These are phyloP conservation scores for Diaporthe batatas DNA, from an alignment of 2,329 filamentous ascomycete species.

Conservation along the genomic window DNA sequence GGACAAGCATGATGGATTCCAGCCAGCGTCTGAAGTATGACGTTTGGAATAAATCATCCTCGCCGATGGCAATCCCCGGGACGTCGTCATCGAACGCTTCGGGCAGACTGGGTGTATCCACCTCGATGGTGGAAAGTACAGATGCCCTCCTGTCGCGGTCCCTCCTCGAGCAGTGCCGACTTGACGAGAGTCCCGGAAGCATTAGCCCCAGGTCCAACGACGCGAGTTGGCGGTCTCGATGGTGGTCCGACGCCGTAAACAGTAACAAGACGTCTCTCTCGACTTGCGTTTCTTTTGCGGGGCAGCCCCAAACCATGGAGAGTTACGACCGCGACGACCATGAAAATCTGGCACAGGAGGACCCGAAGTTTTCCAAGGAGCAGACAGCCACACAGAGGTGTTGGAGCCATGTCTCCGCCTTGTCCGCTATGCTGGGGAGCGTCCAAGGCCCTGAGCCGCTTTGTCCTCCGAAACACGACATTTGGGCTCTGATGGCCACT, in stretches of 20 bases:
- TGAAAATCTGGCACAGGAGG: not conserved
- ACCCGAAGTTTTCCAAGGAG: not conserved
- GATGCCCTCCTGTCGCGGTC: slow-evolving; percentile 36
- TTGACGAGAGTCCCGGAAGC: slow-evolving; percentile 10
- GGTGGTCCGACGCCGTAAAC: slow-evolving; percentile 15
- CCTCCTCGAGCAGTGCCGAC: slow-evolving; percentile 37
- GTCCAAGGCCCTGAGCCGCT: not conserved
- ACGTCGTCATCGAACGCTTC: not conserved
- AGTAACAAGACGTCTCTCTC: slow-evolving; percentile 30
- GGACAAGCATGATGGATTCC: not conserved
- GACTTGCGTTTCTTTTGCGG: not conserved
- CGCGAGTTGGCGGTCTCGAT: slow-evolving; percentile 31
- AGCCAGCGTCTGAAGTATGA: slow-evolving; percentile 23
- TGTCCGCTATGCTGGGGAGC: slow-evolving; percentile 13
- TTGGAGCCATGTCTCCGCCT: slow-evolving; percentile 13
- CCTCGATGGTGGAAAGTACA: slow-evolving; percentile 30
- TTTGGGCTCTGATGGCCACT: slow-evolving; percentile 30
- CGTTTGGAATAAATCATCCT: slow-evolving; percentile 16
- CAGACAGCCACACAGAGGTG: slow-evolving; percentile 15
- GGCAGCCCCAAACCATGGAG: not conserved
- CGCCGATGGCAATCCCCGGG: slow-evolving; percentile 29
- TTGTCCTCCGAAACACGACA: slow-evolving; percentile 30
- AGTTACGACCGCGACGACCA: not conserved
- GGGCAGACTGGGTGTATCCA: slow-evolving; percentile 2
- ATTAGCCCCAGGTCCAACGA: slow-evolving; percentile 23